Evolutionary conservation across 2,329 filamentous ascomycete genomes (phyloP).

Genomic region (Neodidymelliopsis sp.): DNA sequence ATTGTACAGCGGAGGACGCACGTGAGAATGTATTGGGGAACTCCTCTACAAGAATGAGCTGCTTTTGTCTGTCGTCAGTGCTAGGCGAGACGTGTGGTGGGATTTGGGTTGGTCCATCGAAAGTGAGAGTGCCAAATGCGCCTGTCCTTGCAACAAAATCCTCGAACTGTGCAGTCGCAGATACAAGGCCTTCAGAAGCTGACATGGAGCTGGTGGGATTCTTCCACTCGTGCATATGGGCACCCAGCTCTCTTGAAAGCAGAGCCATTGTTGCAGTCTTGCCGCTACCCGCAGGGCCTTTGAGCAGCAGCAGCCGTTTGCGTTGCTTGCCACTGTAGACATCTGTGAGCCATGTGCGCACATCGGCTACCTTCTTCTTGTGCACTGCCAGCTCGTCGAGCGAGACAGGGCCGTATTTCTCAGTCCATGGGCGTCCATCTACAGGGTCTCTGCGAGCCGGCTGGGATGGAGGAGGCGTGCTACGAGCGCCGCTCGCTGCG

Average conservation of each 20-base stretch:
- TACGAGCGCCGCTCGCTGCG: slow-evolving; percentile 44
- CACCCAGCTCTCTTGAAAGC: slow-evolving; percentile 77
- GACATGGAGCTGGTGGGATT: slow-evolving; percentile 74
- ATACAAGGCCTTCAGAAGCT: slow-evolving; percentile 68
- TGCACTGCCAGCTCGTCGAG: slow-evolving; percentile 90
- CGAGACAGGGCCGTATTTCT: slow-evolving; percentile 77
- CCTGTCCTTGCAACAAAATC: slow-evolving; percentile 87
- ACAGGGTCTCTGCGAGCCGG: slow-evolving; percentile 42
- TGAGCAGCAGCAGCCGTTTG: slow-evolving; percentile 82
- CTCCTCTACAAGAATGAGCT: slow-evolving; percentile 59
- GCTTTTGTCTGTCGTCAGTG: slow-evolving; percentile 38
- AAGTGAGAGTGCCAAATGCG: slow-evolving; percentile 76
- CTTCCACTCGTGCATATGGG: slow-evolving; percentile 87
- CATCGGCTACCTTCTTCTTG: slow-evolving; percentile 90
- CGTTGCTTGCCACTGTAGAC: slow-evolving; percentile 67
- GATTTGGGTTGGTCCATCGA: slow-evolving; percentile 38
- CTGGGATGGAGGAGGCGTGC: slow-evolving; percentile 39
- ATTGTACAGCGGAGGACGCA: slow-evolving; percentile 54
- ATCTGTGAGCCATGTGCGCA: slow-evolving; percentile 80
- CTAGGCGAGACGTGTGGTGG: slow-evolving; percentile 21
- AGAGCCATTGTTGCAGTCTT: slow-evolving; percentile 89
- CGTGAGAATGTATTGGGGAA: slow-evolving; percentile 59
- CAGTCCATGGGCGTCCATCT: slow-evolving; percentile 82
- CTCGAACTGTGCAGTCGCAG: slow-evolving; percentile 82
- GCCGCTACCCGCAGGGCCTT: slow-evolving; percentile 87